Evolutionary conservation across 1,284 basidiomycete genomes (phyloP).

Genomic region (Psilocybe mexicana): DNA sequence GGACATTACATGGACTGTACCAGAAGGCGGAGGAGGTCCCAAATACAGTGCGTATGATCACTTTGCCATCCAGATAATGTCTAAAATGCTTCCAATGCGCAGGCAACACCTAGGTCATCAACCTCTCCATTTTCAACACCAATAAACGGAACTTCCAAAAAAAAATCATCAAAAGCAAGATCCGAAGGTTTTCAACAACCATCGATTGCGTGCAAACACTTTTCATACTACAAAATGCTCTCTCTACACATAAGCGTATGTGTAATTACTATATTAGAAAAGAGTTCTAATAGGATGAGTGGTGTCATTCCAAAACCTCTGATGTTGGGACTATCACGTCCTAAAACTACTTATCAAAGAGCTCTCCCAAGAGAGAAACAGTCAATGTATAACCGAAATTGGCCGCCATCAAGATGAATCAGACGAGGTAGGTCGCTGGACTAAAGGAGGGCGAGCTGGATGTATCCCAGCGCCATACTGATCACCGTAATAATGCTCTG

Average conservation of each 20-base stretch:
- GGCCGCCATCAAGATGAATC: background rate
- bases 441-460: background rate
- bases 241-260: too few species aligned
- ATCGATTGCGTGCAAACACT: too few species aligned
- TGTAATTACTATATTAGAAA: too few species aligned
- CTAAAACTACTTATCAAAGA: too few species aligned
- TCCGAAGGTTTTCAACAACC: too few species aligned
- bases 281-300: too few species aligned
- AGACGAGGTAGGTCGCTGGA: background rate
- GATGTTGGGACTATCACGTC: too few species aligned
- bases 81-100: background rate
- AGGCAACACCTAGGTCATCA: background rate
- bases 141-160: background rate
- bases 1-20: constrained; percentile 93
- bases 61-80: background rate
- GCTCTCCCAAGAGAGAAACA: too few species aligned
- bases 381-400: too few species aligned
- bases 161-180: too few species aligned
- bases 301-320: too few species aligned
- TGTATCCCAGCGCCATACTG: background rate
- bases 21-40: constrained; percentile 91
- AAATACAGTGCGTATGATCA: constrained; percentile 75
- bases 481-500: constrained; percentile 3
- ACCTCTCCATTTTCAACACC: background rate
- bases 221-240: too few species aligned